Evolutionary conservation across 495 filamentous ascomycete species (phyloP).

Genomic region (Jackrogersella multiformis): DNA sequence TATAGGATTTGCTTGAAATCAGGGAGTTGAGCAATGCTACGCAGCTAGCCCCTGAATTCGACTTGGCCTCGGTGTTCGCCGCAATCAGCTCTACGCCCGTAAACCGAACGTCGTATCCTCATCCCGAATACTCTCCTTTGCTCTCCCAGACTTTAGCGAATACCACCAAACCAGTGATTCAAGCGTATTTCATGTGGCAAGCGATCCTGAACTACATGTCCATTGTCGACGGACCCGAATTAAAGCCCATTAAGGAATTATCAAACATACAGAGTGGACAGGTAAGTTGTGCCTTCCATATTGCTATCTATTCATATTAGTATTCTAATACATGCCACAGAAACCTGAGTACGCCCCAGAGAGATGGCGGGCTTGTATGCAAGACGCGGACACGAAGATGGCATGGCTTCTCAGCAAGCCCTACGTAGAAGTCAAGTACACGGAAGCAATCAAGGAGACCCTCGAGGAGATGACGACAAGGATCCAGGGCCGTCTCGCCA

Average conservation of each 20-base stretch:
- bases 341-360: conserved; percentile 65
- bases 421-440: conserved; percentile 25
- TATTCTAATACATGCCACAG: conserved; percentile 10
- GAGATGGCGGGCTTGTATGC: conserved; percentile 71
- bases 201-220: conserved; percentile 29
- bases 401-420: conserved; percentile 29
- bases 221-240: conserved; percentile 62
- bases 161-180: conserved; percentile 5
- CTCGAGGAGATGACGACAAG: conserved; percentile 18
- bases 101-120: conserved; percentile 10
- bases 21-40: conserved; percentile 8
- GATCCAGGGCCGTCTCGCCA: conserved; percentile 27
- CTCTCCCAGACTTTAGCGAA: conserved; percentile 14
- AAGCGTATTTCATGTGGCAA: conserved; percentile 23
- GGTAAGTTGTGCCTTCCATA: conserved; percentile 30
- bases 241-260: conserved; percentile 66
- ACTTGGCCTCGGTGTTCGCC: conserved; percentile 15
- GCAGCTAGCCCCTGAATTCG: conserved; percentile 15
- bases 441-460: conserved; percentile 20
- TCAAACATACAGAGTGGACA: conserved; percentile 44
- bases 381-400: conserved; percentile 8
- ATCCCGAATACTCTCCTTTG: conserved; percentile 12
- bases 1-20: not conserved
- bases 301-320: not conserved
- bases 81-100: conserved; percentile 9